A percentile compares a stretch with the other conserved stretches of the same genome.
Conservation (phyloP, 805 yeast genomes). For the Monosporozyma unispora region DNA sequence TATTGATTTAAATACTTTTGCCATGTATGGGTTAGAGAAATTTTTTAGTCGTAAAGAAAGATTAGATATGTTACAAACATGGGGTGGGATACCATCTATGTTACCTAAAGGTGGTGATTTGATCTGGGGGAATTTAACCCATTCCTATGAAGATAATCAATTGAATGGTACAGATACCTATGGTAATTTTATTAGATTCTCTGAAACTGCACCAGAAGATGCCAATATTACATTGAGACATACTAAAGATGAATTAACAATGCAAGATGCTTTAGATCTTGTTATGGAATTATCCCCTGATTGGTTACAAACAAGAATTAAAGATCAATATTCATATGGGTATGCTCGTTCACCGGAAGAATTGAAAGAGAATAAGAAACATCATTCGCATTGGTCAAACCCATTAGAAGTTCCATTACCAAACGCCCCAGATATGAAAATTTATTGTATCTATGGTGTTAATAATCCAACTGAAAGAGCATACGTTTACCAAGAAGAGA, state of each 20-base stretch:
- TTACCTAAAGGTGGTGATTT: slow-evolving; percentile 88
- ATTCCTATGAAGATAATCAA: slow-evolving; percentile 59
- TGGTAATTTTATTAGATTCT: slow-evolving; percentile 69
- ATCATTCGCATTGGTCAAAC: slow-evolving; percentile 81
- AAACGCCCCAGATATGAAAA: slow-evolving; percentile 83
- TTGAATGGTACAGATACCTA: slow-evolving; percentile 35
- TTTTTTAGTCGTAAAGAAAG: slow-evolving; percentile 87
- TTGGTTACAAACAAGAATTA: slow-evolving; percentile 63
- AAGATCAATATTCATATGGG: slow-evolving; percentile 72
- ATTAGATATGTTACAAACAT: slow-evolving; percentile 71
- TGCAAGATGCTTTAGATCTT: slow-evolving; percentile 58
- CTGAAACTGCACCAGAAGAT: slow-evolving; percentile 9
- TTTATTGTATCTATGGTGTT: slow-evolving; percentile 90
- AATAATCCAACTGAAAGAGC: slow-evolving; percentile 95
- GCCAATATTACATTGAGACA: slow-evolving; percentile 29
- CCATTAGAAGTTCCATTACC: slow-evolving; percentile 91
- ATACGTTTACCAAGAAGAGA: slow-evolving; percentile 61
- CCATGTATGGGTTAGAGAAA: slow-evolving; percentile 89
- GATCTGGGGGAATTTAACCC: slow-evolving; percentile 74
- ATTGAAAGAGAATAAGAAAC: slow-evolving; percentile 54
- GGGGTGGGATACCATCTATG: slow-evolving; percentile 93
- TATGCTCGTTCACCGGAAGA: slow-evolving; percentile 52
- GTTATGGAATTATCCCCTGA: slow-evolving; percentile 57
- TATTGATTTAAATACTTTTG: slow-evolving; percentile 83
- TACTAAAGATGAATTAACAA: slow-evolving; percentile 34